Percentiles rank a stretch among this genome's conserved stretches.
These are phyloP conservation scores for Chrysoporthe cubensis DNA, from an alignment of 2,329 filamentous ascomycete species.

Conservation along the genomic window DNA sequence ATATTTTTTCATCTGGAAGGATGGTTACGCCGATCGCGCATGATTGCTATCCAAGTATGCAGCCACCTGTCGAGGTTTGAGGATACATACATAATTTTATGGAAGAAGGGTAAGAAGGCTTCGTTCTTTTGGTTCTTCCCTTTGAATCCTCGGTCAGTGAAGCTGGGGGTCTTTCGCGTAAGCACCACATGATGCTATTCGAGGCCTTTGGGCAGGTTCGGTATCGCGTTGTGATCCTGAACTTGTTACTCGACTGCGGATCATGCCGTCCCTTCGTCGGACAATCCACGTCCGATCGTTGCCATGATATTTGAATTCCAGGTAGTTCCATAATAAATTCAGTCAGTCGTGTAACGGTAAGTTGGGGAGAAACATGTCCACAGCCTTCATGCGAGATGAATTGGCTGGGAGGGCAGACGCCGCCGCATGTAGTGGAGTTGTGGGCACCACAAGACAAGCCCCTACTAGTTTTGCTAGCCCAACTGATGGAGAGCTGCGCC, in stretches of 20 bases:
- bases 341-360: background rate
- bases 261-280: conserved; percentile 6
- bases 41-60: conserved; percentile 1
- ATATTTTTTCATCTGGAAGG: conserved; percentile 9
- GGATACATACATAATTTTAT: background rate
- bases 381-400: background rate
- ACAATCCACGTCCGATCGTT: background rate
- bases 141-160: conserved; percentile 15
- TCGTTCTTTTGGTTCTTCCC: background rate
- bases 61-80: conserved; percentile 1
- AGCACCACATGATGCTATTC: background rate
- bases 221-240: background rate
- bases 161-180: conserved; percentile 10
- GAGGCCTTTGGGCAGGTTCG: background rate
- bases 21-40: background rate
- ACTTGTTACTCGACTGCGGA: conserved; percentile 7
- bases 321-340: background rate
- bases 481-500: background rate
- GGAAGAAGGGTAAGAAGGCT: background rate
- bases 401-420: background rate
- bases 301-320: background rate
- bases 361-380: background rate
- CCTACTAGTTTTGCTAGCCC: background rate
- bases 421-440: background rate
- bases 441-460: background rate